Evolutionary conservation across 2,329 filamentous ascomycete species (phyloP).

Genomic region (Trichoderma asperellum): DNA sequence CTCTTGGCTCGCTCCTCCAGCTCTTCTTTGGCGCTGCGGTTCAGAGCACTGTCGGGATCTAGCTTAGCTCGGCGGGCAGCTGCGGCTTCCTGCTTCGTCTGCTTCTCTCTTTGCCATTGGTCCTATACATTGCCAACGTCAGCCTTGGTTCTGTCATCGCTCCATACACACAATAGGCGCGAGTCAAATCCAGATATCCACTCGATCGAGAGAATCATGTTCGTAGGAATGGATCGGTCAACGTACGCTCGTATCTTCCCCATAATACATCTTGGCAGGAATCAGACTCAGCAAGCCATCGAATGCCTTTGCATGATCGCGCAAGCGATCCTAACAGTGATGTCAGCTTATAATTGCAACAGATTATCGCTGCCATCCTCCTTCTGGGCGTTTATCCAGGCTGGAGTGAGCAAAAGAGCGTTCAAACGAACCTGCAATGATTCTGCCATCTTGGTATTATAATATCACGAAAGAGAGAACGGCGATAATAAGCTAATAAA

Average conservation of each 20-base stretch:
- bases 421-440: slow-evolving; percentile 52
- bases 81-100: slow-evolving; percentile 85
- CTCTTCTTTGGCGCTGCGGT: slow-evolving; percentile 85
- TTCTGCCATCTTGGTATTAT: slow-evolving; percentile 45
- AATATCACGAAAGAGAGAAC: neutral
- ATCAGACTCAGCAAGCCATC: slow-evolving; percentile 86
- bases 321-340: slow-evolving; percentile 56
- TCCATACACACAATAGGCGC: neutral
- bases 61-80: slow-evolving; percentile 86
- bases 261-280: slow-evolving; percentile 88
- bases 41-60: slow-evolving; percentile 81
- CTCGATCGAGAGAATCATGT: neutral
- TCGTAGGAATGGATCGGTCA: slow-evolving; percentile 24
- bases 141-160: neutral
- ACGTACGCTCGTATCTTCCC: slow-evolving; percentile 80
- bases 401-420: slow-evolving; percentile 38
- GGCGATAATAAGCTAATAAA: neutral
- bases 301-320: slow-evolving; percentile 72
- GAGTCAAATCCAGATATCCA: neutral
- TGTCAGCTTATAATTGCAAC: slow-evolving; percentile 28
- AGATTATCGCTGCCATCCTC: neutral
- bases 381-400: neutral
- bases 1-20: slow-evolving; percentile 79
- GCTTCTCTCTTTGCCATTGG: slow-evolving; percentile 93
- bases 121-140: slow-evolving; percentile 57